Conservation (phyloP, 441 rosid species). For the Metrosideros polymorpha region DNA sequence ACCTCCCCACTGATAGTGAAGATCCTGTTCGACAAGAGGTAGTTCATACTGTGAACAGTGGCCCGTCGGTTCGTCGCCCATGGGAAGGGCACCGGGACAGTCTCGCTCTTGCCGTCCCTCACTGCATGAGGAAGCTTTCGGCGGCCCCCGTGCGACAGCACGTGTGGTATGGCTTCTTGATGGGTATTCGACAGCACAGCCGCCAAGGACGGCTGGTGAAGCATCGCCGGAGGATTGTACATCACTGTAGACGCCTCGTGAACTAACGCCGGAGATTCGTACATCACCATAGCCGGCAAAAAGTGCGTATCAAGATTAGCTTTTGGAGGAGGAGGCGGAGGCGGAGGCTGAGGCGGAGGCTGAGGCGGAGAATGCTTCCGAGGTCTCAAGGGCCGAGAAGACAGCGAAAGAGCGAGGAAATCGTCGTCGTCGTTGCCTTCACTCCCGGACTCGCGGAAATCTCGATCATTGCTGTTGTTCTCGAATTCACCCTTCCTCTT, state of each 20-base stretch:
- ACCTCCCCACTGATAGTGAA: conserved; percentile 18
- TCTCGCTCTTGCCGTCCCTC: conserved; percentile 18
- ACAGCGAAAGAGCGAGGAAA: not conserved
- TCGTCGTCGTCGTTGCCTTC: not conserved
- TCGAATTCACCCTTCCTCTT: not conserved
- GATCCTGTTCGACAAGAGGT: conserved; percentile 17
- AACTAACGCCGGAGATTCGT: not conserved
- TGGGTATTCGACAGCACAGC: not conserved
- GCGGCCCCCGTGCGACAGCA: not conserved
- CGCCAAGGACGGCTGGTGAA: not conserved
- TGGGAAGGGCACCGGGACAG: conserved; percentile 21
- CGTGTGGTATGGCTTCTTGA: not conserved
- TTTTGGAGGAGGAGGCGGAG: not conserved
- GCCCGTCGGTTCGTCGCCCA: conserved; percentile 36
- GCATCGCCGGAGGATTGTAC: not conserved
- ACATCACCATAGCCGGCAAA: not conserved
- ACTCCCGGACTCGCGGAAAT: not conserved
- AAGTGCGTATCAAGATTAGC: not conserved
- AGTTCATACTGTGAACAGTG: conserved; percentile 13
- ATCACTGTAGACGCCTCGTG: not conserved
- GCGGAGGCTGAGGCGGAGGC: not conserved
- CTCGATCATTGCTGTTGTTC: not conserved
- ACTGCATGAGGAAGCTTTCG: not conserved
- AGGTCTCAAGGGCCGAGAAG: not conserved
- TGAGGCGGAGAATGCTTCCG: not conserved